phyloP scores from a whole-genome alignment of 2,329 filamentous ascomycete genomes.

The Neonectria magnoliae region DNA sequence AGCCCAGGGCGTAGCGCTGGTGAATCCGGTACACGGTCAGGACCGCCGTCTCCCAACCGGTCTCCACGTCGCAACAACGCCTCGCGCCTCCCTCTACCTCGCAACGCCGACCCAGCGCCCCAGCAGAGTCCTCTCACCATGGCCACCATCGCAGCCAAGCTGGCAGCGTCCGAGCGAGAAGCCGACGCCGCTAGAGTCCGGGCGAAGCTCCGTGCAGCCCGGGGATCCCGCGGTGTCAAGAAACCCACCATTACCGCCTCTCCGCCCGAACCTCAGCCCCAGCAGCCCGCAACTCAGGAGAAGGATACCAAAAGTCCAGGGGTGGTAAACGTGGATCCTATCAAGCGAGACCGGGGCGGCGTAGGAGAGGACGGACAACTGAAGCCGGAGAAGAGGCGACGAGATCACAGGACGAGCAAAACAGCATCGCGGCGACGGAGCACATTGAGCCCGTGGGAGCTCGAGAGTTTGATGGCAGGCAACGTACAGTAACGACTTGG shows the following conservation, averaged over 20 bases:
- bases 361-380: constrained; percentile 35
- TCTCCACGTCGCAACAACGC: constrained; percentile 33
- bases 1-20: constrained; percentile 28
- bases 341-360: constrained; percentile 45
- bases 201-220: constrained; percentile 68
- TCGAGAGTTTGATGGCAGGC: constrained; percentile 70
- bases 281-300: constrained; percentile 5
- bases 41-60: constrained; percentile 30
- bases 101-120: constrained; percentile 50
- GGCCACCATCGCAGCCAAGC: constrained; percentile 70
- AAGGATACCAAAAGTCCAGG: constrained; percentile 18
- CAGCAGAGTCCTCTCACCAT: constrained; percentile 69
- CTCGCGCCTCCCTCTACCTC: constrained; percentile 45
- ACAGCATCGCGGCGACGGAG: constrained; percentile 73
- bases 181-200: constrained; percentile 71
- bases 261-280: constrained; percentile 29
- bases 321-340: constrained; percentile 47
- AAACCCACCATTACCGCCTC: constrained; percentile 42
- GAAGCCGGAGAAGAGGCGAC: constrained; percentile 57
- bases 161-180: constrained; percentile 71
- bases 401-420: constrained; percentile 64
- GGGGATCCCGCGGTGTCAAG: constrained; percentile 49
- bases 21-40: constrained; percentile 26
- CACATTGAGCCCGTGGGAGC: constrained; percentile 79
- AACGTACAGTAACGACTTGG: constrained; percentile 52